phyloP scores from a whole-genome alignment of 768 basidiomycete species.

The Cyclocybe cylindracea region DNA sequence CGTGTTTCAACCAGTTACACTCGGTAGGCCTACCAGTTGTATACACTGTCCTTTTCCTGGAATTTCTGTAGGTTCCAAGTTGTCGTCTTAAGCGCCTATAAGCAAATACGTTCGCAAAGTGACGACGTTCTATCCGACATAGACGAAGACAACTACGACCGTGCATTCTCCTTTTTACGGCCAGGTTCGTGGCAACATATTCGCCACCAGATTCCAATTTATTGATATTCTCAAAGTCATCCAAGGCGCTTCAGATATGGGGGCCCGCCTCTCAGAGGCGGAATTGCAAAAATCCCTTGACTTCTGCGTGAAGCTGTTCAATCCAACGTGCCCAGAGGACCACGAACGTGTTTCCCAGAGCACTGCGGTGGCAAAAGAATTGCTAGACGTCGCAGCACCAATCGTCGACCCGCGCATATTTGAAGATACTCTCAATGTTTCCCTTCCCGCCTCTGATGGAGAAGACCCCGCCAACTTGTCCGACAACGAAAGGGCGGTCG shows the following conservation, averaged over 20 bases:
- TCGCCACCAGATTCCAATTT: background rate
- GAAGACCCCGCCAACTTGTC: slow-evolving; percentile 24
- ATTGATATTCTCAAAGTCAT: slow-evolving; percentile 50
- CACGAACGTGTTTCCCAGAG: slow-evolving; percentile 42
- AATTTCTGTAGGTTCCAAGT: slow-evolving; percentile 53
- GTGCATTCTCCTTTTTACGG: slow-evolving; percentile 62
- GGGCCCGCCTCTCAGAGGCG: slow-evolving; percentile 64
- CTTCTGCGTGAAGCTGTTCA: slow-evolving; percentile 75
- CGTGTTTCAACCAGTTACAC: slow-evolving; percentile 61
- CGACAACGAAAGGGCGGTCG: slow-evolving; percentile 36
- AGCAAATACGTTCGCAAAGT: slow-evolving; percentile 65
- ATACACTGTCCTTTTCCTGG: background rate
- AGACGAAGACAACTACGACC: slow-evolving; percentile 70
- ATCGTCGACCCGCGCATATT: slow-evolving; percentile 45
- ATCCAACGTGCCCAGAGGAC: slow-evolving; percentile 64
- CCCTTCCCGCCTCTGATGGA: slow-evolving; percentile 9
- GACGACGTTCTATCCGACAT: slow-evolving; percentile 60
- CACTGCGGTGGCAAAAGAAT: slow-evolving; percentile 31
- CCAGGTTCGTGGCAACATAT: slow-evolving; percentile 43
- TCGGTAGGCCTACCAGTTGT: slow-evolving; percentile 32
- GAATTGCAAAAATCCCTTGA: slow-evolving; percentile 78
- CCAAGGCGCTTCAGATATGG: slow-evolving; percentile 80
- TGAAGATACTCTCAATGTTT: slow-evolving; percentile 33
- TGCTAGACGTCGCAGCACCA: slow-evolving; percentile 57
- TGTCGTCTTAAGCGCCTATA: slow-evolving; percentile 73